Conservation (phyloP, 2,329 filamentous ascomycete species). For the Hypomyces perniciosus region DNA sequence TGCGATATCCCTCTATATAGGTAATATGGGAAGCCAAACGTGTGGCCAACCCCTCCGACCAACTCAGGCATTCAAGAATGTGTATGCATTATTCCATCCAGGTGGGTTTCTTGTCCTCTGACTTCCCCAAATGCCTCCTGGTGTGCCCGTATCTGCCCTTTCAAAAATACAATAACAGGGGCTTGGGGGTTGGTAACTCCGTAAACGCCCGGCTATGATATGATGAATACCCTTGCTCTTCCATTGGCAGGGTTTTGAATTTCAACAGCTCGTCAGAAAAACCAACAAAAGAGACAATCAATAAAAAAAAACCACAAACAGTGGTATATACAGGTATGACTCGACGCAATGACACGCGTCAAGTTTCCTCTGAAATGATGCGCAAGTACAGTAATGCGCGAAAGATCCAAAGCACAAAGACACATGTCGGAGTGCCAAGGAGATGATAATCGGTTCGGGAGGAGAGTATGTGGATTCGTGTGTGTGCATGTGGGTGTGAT, state of each 20-base stretch:
- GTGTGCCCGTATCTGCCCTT: neutral
- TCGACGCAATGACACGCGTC: too few species aligned
- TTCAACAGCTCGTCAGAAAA: constrained; percentile 7
- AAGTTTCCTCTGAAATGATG: too few species aligned
- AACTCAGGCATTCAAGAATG: neutral
- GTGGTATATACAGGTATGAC: neutral
- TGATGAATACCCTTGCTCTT: constrained; percentile 19
- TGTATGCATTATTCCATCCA: constrained; percentile 1
- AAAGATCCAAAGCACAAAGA: too few species aligned
- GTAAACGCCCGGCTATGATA: constrained; percentile 25
- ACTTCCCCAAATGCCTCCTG: constrained; percentile 2
- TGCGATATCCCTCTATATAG: constrained; percentile 8
- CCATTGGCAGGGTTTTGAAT: neutral
- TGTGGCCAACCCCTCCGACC: neutral
- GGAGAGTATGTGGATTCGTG: too few species aligned
- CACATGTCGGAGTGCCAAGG: too few species aligned
- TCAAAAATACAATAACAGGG: constrained; percentile 1
- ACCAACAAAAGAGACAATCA: constrained; percentile 10
- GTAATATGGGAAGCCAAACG: neutral
- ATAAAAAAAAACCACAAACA: constrained; percentile 3
- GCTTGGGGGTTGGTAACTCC: constrained; percentile 17
- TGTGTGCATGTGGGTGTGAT: neutral
- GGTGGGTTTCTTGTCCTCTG: neutral
- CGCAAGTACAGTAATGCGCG: too few species aligned
- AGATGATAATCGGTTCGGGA: too few species aligned